Evolutionary conservation across 2,329 filamentous ascomycete species (phyloP).

Genomic region (Aspergillus hiratsukae): DNA sequence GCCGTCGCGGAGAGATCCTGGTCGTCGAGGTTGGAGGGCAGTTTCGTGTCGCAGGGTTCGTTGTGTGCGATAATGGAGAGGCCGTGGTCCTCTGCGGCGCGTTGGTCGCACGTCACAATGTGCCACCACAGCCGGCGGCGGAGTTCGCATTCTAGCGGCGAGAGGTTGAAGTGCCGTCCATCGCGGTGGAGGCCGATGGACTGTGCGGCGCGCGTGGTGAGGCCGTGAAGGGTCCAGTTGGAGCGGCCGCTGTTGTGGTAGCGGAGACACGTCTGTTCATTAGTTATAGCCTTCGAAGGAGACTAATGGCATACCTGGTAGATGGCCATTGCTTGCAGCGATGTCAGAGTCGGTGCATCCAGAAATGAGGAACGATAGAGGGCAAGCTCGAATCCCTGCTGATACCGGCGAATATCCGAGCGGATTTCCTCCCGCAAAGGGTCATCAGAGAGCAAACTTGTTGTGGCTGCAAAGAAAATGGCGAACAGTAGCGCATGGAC

Average conservation of each 20-base stretch:
- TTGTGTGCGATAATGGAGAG: slow-evolving; percentile 47
- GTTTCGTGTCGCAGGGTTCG: slow-evolving; percentile 37
- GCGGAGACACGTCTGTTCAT: slow-evolving; percentile 14
- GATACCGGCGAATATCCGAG: slow-evolving; percentile 16
- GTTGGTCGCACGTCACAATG: slow-evolving; percentile 40
- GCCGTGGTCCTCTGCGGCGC: slow-evolving; percentile 57
- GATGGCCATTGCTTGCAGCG: slow-evolving; percentile 31
- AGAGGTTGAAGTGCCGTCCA: slow-evolving; percentile 46
- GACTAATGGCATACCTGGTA: slow-evolving; percentile 30
- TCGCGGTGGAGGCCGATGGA: slow-evolving; percentile 48
- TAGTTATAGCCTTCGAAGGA: neutral
- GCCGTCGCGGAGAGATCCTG: slow-evolving; percentile 48
- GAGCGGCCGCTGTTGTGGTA: slow-evolving; percentile 20
- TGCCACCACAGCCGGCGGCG: slow-evolving; percentile 54
- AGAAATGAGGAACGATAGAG: slow-evolving; percentile 39
- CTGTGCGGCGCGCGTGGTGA: slow-evolving; percentile 51
- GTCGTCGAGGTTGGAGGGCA: slow-evolving; percentile 50
- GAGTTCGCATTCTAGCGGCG: slow-evolving; percentile 52
- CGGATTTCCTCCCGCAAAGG: slow-evolving; percentile 8
- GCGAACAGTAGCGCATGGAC: slow-evolving; percentile 23
- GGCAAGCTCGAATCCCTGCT: slow-evolving; percentile 34
- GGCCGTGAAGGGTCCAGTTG: slow-evolving; percentile 48
- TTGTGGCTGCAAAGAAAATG: slow-evolving; percentile 24
- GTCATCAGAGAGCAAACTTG: slow-evolving; percentile 16
- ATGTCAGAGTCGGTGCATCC: slow-evolving; percentile 35